These are phyloP conservation scores for Boletus tomentosulus DNA, from an alignment of 768 basidiomycete species.

Conservation along the genomic window DNA sequence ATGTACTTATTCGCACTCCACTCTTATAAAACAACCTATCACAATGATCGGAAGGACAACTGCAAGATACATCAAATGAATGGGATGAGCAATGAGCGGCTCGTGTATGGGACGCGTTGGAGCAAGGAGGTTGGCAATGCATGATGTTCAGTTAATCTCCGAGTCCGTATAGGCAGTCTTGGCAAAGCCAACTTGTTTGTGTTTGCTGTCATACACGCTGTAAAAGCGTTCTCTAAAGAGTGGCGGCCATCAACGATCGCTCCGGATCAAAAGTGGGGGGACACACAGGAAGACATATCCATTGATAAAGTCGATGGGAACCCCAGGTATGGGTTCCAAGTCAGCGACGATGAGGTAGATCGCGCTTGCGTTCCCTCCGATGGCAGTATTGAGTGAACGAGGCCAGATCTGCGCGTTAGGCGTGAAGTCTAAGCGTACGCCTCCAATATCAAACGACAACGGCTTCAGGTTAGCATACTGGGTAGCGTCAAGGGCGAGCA, in stretches of 20 bases:
- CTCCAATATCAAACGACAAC: slow-evolving; percentile 15
- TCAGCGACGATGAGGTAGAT: slow-evolving; percentile 24
- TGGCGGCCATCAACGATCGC: not conserved
- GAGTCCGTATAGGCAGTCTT: slow-evolving; percentile 32
- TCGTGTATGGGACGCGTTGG: no score
- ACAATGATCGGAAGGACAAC: not conserved
- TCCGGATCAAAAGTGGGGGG: not conserved
- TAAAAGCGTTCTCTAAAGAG: slow-evolving; percentile 35
- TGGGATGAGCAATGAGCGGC: no score
- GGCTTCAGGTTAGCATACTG: slow-evolving; percentile 21
- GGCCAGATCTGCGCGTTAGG: slow-evolving; percentile 14
- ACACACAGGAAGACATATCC: slow-evolving; percentile 14
- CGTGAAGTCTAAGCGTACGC: slow-evolving; percentile 7
- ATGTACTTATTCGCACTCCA: no score
- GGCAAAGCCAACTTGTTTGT: slow-evolving; percentile 37
- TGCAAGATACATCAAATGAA: no score
- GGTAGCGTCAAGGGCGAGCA: slow-evolving; percentile 18
- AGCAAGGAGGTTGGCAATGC: not conserved
- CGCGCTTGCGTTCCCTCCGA: slow-evolving; percentile 16
- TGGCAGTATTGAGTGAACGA: slow-evolving; percentile 14
- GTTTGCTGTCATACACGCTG: slow-evolving; percentile 11
- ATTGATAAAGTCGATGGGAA: slow-evolving; percentile 10
- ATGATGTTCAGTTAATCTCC: not conserved
- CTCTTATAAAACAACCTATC: not conserved
- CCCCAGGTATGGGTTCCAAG: not conserved